phyloP scores from a whole-genome alignment of 139 green algal species.

The Chlorella sp. region DNA sequence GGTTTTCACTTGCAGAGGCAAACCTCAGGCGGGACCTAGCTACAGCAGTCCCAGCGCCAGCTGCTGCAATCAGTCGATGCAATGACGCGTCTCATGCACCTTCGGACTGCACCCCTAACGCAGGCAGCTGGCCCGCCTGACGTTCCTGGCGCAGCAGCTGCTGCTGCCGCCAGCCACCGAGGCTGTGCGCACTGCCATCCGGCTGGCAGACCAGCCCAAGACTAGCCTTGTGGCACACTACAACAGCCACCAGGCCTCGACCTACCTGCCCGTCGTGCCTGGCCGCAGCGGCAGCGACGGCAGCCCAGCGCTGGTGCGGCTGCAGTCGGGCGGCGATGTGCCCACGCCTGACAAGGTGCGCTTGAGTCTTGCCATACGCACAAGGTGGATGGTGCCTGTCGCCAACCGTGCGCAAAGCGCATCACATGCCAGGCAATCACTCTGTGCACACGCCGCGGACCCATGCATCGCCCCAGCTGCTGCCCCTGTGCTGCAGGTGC shows the following conservation, averaged over 20 bases:
- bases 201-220: background rate
- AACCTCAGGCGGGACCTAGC: too few relatives aligned
- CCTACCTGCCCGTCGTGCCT: background rate
- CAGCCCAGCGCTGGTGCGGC: background rate
- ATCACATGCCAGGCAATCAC: too few relatives aligned
- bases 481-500: conserved; percentile 8
- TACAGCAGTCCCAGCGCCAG: too few relatives aligned
- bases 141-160: conserved; percentile 62
- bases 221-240: background rate
- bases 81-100: too few relatives aligned
- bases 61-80: too few relatives aligned
- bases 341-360: background rate
- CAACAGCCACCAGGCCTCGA: background rate
- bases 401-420: too few relatives aligned
- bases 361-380: too few relatives aligned
- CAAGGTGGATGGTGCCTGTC: too few relatives aligned
- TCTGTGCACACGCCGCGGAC: too few relatives aligned
- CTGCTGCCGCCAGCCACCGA: conserved; percentile 42
- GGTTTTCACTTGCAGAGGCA: too few relatives aligned
- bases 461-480: too few relatives aligned
- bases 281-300: conserved; percentile 7
- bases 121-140: conserved; percentile 45
- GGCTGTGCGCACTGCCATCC: background rate
- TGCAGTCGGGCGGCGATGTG: background rate
- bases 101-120: too few relatives aligned